Evolutionary conservation across 441 rosid species (phyloP), one percentile per base, ranked within the genome.

Genomic region (Corymbia calophylla): DNA sequence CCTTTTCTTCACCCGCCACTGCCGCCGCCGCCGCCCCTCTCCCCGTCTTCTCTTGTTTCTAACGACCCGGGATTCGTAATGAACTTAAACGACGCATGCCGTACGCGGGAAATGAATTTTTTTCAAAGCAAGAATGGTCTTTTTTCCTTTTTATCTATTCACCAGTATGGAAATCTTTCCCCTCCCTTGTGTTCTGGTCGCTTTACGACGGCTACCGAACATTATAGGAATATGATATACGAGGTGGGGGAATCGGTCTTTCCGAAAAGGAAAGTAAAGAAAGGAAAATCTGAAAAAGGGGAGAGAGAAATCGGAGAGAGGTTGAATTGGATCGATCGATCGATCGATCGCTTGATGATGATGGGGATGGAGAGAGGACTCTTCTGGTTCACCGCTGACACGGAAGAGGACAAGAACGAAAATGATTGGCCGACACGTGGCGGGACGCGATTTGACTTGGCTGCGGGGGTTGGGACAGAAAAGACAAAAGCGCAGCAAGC

Each of bases 391-490:
- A 68, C 48, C 48, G 81, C 81, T 70, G 82, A 70, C 82, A 21
- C 27, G 5, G 19, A 87, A 53, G 86, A 44, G 90, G 93, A 91
- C 94, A 89, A 93, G 17, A 53, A 89, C 88, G 32, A 88, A 91
- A 93, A 93, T 94, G 94, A 94, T 93, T 92, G 92, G 94, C 3
- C 89, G 94, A 92, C 94, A 92, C 93, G 92, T 93, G 95, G 93
- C 91, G 9, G 5, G 3, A 3, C 21, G 12, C 87, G 93, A 94
- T 91, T 93, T 73, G 93, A 87, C 86, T 32, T 7, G 87, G 62
- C 88, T 44, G n/a, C 39, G 21, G 48, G 44, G 23, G 39, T 48
- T 21, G 29, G 21, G n/a, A 35, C 29, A 4, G 66, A 56, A 49
- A 89, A 12, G 53, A 62, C 53, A 23, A 87, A 51, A 86, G 56